Conservation (phyloP, 495 filamentous ascomycete species). For the Lasiosphaeria hispida region DNA sequence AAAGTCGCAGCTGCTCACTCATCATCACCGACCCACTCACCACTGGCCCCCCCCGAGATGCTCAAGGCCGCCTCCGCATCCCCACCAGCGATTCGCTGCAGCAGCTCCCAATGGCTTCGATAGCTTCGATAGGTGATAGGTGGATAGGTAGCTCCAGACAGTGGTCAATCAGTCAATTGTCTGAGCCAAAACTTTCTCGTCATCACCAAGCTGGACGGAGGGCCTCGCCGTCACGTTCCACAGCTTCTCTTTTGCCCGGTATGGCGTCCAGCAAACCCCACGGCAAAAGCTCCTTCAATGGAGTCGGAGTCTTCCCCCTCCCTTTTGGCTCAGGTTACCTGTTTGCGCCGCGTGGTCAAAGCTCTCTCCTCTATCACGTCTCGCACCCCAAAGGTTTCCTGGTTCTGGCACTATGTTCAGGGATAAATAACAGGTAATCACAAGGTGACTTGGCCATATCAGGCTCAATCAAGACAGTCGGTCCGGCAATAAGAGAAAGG, state of each 20-base stretch:
- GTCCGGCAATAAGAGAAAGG: not conserved
- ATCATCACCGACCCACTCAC: not conserved
- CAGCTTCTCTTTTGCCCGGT: not conserved
- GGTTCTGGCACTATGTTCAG: not conserved
- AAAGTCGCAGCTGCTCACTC: constrained; percentile 2
- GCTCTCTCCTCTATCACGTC: too few relatives aligned
- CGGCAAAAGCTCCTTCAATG: not conserved
- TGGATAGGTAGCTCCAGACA: too few relatives aligned
- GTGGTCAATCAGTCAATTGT: too few relatives aligned
- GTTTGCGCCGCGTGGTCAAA: too few relatives aligned
- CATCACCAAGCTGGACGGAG: too few relatives aligned
- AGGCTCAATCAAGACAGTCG: constrained; percentile 4
- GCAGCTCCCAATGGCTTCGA: too few relatives aligned
- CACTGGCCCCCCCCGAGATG: not conserved
- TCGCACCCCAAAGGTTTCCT: too few relatives aligned
- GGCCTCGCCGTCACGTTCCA: too few relatives aligned
- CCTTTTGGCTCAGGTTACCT: too few relatives aligned
- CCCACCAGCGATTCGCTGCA: too few relatives aligned
- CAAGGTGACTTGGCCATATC: not conserved
- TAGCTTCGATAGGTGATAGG: too few relatives aligned
- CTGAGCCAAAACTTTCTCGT: too few relatives aligned
- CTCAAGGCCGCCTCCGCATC: not conserved
- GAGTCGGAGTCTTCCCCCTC: not conserved
- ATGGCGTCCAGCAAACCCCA: not conserved
- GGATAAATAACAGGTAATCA: not conserved